Evolutionary conservation across 352 stramenopile species (phyloP).

Genomic region (Globisporangium camurandrum): DNA sequence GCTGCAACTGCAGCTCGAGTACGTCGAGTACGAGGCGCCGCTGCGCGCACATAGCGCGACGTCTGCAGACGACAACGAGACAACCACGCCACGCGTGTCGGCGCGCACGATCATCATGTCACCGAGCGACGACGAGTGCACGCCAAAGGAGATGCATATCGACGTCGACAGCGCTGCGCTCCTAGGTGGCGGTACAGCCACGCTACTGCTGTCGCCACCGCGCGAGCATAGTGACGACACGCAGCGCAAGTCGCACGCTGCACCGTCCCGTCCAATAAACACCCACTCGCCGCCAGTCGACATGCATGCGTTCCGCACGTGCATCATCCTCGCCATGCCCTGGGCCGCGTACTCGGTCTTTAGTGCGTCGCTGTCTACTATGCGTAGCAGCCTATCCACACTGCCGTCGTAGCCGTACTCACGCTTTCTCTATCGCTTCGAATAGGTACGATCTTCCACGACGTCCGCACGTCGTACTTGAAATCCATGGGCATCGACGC

Average conservation of each 20-base stretch:
- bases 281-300: constrained; percentile 2
- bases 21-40: neutral
- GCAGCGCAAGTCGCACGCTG: neutral
- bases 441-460: constrained; percentile 66
- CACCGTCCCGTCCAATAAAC: neutral
- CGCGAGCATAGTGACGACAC: neutral
- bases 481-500: constrained; percentile 56
- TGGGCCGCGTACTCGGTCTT: constrained; percentile 68
- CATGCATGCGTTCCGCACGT: constrained; percentile 35
- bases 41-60: neutral
- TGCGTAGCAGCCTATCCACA: no score
- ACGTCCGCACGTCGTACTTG: constrained; percentile 64
- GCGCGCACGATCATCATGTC: constrained; percentile 6
- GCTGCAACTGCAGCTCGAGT: no score
- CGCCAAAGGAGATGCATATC: neutral
- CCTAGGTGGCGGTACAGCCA: neutral
- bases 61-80: neutral
- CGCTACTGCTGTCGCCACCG: neutral
- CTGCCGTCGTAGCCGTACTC: neutral
- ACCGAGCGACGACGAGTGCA: constrained; percentile 4
- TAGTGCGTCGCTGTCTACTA: constrained; percentile 20
- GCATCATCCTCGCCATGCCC: constrained; percentile 64
- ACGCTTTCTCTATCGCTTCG: neutral
- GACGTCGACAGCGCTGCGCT: constrained; percentile 6
- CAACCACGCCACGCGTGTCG: neutral